Base-by-base conservation (phyloP, 2,329 filamentous ascomycete species). In the Alternaria arbusti region DNA sequence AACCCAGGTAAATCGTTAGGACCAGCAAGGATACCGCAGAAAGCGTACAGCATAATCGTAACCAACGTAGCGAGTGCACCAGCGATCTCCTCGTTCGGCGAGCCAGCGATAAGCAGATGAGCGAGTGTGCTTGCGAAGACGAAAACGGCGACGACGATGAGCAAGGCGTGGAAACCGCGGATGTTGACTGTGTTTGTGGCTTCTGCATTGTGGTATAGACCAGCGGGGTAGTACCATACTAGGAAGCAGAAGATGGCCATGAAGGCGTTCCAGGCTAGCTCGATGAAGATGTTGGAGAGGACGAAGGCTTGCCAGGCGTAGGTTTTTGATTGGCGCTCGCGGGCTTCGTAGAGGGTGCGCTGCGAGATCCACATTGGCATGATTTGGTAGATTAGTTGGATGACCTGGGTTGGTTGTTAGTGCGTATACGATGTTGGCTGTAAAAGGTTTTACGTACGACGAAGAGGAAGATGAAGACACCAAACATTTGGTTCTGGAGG, bases 251-350 rank as follows among this genome's bases (percentile, higher is more conserved):
- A 81, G 3, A 86, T 76, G 5, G 61, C 82, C 74, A 86, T 84
- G 30, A 84, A 88, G 70, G 83, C 73, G 79, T 84, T 46, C 87
- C 84, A 3, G 74, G 78, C 56, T 79, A 93, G 84, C 74, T 94
- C 91, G 49, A 91, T 89, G 2, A 90, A 57, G 59, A 93, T 87
- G 73, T 92, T 91, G 70, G 89, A 86, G 4, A 90, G 80, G 71
- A 93, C 85, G 78, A 93, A 93, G 1, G 86, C 89, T 70, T 88
- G 85, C 91, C 91, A 93, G 0, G 88, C 91, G 80, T 93, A 94
- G 0, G 88, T 85, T 72, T 92, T 92, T 74, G 86, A 88, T 0
- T 89, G 86, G 1, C 86, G 81, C 69, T 89, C 87, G 50, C 86
- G 86, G 11, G 84, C 86, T 77, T 88, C 86, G 73, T 88, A 89